Percentiles rank a stretch among this genome's conserved stretches.
Evolutionary conservation across 768 basidiomycete species (phyloP).

Genomic region (Sarcomyxa edulis): DNA sequence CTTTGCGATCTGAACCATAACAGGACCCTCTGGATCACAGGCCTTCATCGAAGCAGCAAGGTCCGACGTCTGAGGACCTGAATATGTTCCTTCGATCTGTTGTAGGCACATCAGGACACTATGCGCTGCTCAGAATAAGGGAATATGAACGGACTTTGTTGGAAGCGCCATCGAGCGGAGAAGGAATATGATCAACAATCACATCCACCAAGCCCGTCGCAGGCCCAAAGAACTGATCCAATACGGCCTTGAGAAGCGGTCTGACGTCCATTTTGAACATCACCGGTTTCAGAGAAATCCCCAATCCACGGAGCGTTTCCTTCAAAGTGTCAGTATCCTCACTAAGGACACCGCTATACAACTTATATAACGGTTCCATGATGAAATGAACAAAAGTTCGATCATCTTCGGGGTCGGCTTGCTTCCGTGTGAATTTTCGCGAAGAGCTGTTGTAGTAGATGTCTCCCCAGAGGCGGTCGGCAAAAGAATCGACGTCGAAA

Average conservation of each 20-base stretch:
- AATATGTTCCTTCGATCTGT: constrained; percentile 81
- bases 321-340: constrained; percentile 89
- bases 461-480: constrained; percentile 94
- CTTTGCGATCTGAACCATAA: constrained; percentile 92
- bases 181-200: constrained; percentile 86
- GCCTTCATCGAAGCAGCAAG: constrained; percentile 75
- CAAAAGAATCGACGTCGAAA: constrained; percentile 81
- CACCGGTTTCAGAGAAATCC: constrained; percentile 84
- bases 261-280: constrained; percentile 99
- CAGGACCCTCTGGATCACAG: constrained; percentile 79
- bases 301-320: constrained; percentile 68
- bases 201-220: constrained; percentile 89
- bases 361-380: constrained; percentile 92
- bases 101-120: constrained; percentile 3
- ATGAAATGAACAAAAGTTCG: constrained; percentile 95
- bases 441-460: constrained; percentile 86
- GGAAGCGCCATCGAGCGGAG: constrained; percentile 55
- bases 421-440: constrained; percentile 87
- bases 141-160: constrained; percentile 45
- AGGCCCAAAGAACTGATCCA: constrained; percentile 95
- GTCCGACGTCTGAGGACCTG: constrained; percentile 81
- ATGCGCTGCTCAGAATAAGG: background rate
- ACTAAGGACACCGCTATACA: constrained; percentile 92
- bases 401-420: constrained; percentile 68
- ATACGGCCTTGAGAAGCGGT: constrained; percentile 86